phyloP scores from a whole-genome alignment of 371 early-diverging fungal genomes.

The Mortierella sp. region DNA sequence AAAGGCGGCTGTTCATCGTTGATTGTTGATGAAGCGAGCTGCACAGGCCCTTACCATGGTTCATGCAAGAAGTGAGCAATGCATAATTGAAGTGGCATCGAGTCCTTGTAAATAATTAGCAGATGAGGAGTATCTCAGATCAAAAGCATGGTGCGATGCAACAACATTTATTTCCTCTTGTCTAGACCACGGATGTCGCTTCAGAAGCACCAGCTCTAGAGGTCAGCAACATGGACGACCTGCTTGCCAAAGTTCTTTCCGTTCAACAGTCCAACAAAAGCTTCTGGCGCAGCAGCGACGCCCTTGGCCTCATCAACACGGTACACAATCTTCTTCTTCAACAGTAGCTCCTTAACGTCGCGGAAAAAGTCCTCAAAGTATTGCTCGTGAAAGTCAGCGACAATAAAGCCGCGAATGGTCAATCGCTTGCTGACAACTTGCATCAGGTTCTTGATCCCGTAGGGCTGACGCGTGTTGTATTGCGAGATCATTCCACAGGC shows the following conservation, averaged over 20 bases:
- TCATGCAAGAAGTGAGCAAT: not conserved
- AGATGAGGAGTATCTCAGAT: no score
- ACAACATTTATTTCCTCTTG: not conserved
- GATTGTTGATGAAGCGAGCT: not conserved
- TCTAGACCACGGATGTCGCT: not conserved
- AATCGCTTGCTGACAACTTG: slow-evolving; percentile 64
- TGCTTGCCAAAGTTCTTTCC: slow-evolving; percentile 82
- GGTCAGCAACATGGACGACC: slow-evolving; percentile 66
- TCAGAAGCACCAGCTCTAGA: not conserved
- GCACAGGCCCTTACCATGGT: not conserved
- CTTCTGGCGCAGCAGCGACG: slow-evolving; percentile 71
- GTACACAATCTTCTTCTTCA: slow-evolving; percentile 66
- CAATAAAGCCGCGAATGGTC: slow-evolving; percentile 70
- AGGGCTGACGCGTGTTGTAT: slow-evolving; percentile 69
- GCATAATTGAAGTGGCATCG: not conserved
- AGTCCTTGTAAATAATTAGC: not conserved
- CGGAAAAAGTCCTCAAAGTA: slow-evolving; percentile 60
- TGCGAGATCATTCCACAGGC: slow-evolving; percentile 76
- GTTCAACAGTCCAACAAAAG: slow-evolving; percentile 71
- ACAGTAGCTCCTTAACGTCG: slow-evolving; percentile 62
- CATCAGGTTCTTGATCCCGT: slow-evolving; percentile 65
- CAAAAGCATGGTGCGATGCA: no score
- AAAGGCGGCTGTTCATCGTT: not conserved
- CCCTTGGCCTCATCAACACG: slow-evolving; percentile 68
- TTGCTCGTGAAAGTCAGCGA: slow-evolving; percentile 58